Evolutionary conservation across 2,329 filamentous ascomycete species (phyloP), one percentile per base, ranked within the genome.

Genomic region (Meredithiella fracta): DNA sequence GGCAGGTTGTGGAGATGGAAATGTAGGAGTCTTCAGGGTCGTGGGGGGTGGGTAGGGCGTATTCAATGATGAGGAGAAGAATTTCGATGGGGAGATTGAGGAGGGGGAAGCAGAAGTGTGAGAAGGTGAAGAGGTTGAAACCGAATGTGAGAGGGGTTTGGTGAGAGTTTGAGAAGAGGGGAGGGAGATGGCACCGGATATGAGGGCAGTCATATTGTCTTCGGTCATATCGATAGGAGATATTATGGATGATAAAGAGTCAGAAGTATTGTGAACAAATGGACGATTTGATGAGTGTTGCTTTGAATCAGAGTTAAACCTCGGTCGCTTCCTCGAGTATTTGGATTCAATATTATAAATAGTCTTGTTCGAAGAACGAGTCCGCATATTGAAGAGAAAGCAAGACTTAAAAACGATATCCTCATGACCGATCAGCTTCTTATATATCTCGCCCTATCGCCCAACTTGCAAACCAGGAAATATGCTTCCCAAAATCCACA

Each of bases 1-100:
- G 56, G 3, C 65, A 60, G 20, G 67, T 63, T 5, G 71, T 68
- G 55, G 63, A 60, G 25, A 67, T 62, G 3, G 64, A 64, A 25
- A 69, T 56, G 61, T 70, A 60, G 22, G 69, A 25, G 22, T 38
- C 38, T 4, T 47, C 22, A 23, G 25, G n/a, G 9, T 25, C 25
- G 38, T 34, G 8, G 26, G 53, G 40, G 31, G n/a, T 31, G 1
- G 54, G 44, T 8, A 58, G 49, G 8, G 49, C 22, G 37, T 58
- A 52, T 55, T 58, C 56, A 26, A 55, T 17, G 38, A 58, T 55
- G 6, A 55, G 37, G 7, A 52, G 31, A 26, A 58, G 49, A 40
- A 58, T 38, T n/a, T 58, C 57, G 6, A 51, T 22, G 14, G 53
- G 57, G 23, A 58, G 53, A 11, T 52, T 26, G 14, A 58, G 53